Base-by-base conservation (phyloP, 805 yeast species). In the Yamadazyma sp. region DNA sequence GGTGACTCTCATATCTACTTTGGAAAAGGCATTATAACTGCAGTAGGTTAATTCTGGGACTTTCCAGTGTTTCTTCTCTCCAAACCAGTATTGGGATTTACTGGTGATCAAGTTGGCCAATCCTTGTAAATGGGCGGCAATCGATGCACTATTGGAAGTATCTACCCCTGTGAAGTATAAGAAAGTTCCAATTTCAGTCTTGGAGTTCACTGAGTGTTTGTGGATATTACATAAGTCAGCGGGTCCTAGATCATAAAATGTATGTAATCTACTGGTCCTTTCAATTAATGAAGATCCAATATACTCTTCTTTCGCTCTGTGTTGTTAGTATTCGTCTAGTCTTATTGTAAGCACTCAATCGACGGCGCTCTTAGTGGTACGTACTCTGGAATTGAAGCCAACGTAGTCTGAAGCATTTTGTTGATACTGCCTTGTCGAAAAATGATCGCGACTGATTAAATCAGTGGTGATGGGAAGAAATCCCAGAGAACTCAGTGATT, bases 61-160 rank as follows among this genome's bases (percentile, higher is more conserved):
- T 47, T 76, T 79, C 73, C 78, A 84, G 40, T 71, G 70, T 49
- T 76, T 83, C 43, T 69, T 72, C 52, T 80, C 86, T 10, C 89
- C 88, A 62, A 83, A 85, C 95, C 95, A 85, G 29, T 75, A 63
- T 55, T 85, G 95, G 21, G 75, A 62, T 39, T 74, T 77, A 17
- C 73, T 57, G 10, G 69, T 63, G 20, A 85, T 78, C 23, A 80
- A 65, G 36, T 75, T 83, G 22, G 87, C 81, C 44, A 85, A 55
- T 5, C 77, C 73, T 53, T 82, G 84, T 38, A 84, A 60, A 38
- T 79, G 78, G 1, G 88, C 88, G 8, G 91, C 89, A 36, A 85
- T 78, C 1, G 88, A 74, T 1, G 93, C 85, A 11, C 86, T 75
- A 48, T 78, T 81, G 16, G 86, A 78, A 13, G 84, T 80, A 51